These are phyloP conservation scores for Solanum okadae DNA, from an alignment of 257 asterid genomes.

Conservation along the genomic window DNA sequence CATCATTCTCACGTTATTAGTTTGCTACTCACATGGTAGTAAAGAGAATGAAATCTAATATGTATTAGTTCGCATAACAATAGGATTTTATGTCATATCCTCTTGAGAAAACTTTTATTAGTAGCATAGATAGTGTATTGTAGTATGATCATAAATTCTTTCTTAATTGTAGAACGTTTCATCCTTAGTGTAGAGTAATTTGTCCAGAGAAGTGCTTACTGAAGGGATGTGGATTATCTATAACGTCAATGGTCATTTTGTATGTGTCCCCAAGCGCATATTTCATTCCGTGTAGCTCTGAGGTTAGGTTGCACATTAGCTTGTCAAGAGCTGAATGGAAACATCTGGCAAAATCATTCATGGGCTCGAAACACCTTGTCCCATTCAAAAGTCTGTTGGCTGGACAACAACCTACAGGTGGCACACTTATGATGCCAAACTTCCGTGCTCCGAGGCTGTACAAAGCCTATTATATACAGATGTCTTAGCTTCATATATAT, in stretches of 20 bases:
- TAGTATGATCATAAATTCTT: not conserved
- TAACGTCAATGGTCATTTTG: conserved; percentile 45
- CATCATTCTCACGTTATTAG: not conserved
- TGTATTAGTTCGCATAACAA: not conserved
- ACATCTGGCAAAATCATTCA: conserved; percentile 37
- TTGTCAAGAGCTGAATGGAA: conserved; percentile 34
- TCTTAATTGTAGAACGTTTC: not conserved
- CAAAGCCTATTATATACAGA: conserved; percentile 21
- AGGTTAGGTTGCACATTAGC: conserved; percentile 29
- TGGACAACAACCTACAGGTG: conserved; percentile 74
- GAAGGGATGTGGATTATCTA: conserved; percentile 36
- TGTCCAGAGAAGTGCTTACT: conserved; percentile 19
- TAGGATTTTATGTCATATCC: not conserved
- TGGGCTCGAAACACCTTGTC: conserved; percentile 39
- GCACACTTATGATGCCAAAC: conserved; percentile 54
- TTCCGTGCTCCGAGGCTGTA: conserved; percentile 66
- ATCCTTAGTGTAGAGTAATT: not conserved
- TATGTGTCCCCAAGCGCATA: conserved; percentile 61
- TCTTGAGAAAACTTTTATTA: not conserved
- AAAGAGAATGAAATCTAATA: not conserved
- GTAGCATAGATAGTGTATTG: not conserved
- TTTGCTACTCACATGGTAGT: not conserved
- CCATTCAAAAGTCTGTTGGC: conserved; percentile 33
- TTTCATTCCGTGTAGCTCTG: conserved; percentile 41
- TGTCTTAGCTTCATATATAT: not conserved